A percentile compares a stretch with the other conserved stretches of the same genome.
Conservation (phyloP, 129 eudicot species). For the Arctium minus region DNA sequence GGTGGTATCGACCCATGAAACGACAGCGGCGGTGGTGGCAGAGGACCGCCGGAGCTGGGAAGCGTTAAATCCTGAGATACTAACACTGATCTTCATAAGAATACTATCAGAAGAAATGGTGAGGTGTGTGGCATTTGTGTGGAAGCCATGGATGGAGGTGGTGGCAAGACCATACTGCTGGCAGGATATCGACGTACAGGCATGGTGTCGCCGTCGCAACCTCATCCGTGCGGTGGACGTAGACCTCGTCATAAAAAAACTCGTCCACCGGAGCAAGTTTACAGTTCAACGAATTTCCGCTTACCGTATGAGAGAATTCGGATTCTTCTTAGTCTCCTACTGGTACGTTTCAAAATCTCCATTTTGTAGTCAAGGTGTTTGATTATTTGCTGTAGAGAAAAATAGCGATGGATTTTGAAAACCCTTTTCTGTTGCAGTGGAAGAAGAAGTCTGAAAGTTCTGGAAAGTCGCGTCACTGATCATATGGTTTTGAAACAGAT, state of each 20-base stretch:
- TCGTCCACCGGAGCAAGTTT: constrained; percentile 24
- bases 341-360: constrained; percentile 12
- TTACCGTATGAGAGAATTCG: constrained; percentile 28
- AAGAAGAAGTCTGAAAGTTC: constrained; percentile 25
- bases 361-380: neutral
- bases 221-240: constrained; percentile 16
- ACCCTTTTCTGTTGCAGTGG: constrained; percentile 24
- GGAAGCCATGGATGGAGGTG: constrained; percentile 31
- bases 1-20: neutral
- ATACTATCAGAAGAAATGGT: constrained; percentile 30
- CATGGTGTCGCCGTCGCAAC: constrained; percentile 26
- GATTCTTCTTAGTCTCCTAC: constrained; percentile 29
- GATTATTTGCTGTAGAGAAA: neutral
- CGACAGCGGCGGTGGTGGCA: neutral
- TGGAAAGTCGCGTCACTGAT: constrained; percentile 34
- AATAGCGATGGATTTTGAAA: neutral
- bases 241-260: constrained; percentile 28
- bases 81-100: constrained; percentile 21
- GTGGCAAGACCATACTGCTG: constrained; percentile 42
- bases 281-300: constrained; percentile 22
- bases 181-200: constrained; percentile 22
- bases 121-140: constrained; percentile 28
- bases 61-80: constrained; percentile 25
- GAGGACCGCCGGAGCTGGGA: constrained; percentile 8
- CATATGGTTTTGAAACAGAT: constrained; percentile 35